Base-by-base conservation (phyloP, 2,329 filamentous ascomycete species). In the Cercospora zeae-maydis region DNA sequence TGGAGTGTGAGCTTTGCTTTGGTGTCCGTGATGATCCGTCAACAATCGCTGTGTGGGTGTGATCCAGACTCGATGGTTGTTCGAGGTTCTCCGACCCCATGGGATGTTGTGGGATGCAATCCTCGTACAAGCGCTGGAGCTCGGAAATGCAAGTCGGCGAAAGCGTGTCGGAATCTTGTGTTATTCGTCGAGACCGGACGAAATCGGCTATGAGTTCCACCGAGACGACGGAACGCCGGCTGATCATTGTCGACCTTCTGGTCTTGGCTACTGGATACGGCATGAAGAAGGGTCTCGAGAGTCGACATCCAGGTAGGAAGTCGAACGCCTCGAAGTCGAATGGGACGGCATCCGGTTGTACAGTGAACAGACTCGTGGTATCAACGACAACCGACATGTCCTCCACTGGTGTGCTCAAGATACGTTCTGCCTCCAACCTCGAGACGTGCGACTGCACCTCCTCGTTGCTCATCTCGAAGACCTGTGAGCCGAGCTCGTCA, bases 141-240 rank as follows among this genome's bases (percentile, higher is more conserved):
- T 58, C 56, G 16, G 56, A 51, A 27, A 51, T 36, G 13, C 56
- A 59, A n/a, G 56, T 59, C 34, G 56, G 56, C 31, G 56, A 59
- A n/a, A 59, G 45, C 34, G 56, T 59, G 31, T 59, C 56, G 27
- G 42, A 51, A 31, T 59, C 56, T 31, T 59, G 56, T n/a, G 56
- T 59, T 13, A 33, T 59, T 34, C 56, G 27, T 30, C 56, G 39
- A 34, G 56, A 51, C 31, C 19, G 36, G 45, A 59, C 55, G 10
- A 58, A 34, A 24, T 47, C 55, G n/a, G 55, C 31, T 16, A 51
- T 59, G 11, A 59, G 56, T 31, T 59, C 56, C 19, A 59, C 56
- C 30, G 56, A 59, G 8, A 51, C 56, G 21, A 59, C 39, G 0
- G 56, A 59, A 4, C 33, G 56, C 16, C 56, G 56, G 37, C 42